Percentiles rank a stretch among this genome's conserved stretches.
Conservation (phyloP, 345 rosid species). For the Pugionium dolabratum region DNA sequence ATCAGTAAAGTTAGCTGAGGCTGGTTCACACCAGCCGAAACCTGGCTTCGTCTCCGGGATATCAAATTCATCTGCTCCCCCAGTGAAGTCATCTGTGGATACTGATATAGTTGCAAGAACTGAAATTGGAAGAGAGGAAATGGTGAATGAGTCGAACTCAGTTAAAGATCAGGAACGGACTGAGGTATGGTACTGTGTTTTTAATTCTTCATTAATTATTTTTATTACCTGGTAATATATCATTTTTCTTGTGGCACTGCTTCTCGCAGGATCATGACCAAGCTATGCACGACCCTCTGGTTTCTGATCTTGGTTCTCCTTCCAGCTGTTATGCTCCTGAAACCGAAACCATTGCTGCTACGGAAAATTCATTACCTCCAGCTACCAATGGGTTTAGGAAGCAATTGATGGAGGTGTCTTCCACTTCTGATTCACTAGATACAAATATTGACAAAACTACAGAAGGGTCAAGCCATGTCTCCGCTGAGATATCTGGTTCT, state of each 20-base stretch:
- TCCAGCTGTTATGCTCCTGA: slow-evolving; percentile 41
- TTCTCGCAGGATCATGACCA: slow-evolving; percentile 29
- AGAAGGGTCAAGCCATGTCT: slow-evolving; percentile 38
- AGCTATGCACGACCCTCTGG: slow-evolving; percentile 29
- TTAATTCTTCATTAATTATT: not conserved
- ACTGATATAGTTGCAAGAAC: slow-evolving; percentile 34
- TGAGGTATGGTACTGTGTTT: slow-evolving; percentile 49
- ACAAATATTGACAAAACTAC: slow-evolving; percentile 33
- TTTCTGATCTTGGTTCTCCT: slow-evolving; percentile 41
- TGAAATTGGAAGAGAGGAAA: slow-evolving; percentile 47
- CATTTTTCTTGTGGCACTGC: slow-evolving; percentile 5
- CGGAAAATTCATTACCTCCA: slow-evolving; percentile 31
- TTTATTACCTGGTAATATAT: slow-evolving; percentile 16
- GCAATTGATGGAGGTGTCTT: slow-evolving; percentile 33
- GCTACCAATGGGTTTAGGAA: slow-evolving; percentile 36
- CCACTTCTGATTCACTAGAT: slow-evolving; percentile 38
- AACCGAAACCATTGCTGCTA: slow-evolving; percentile 37
- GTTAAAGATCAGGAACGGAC: slow-evolving; percentile 55
- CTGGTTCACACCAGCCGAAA: slow-evolving; percentile 41
- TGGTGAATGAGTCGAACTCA: slow-evolving; percentile 54
- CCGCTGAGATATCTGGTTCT: slow-evolving; percentile 45
- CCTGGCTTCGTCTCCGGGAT: slow-evolving; percentile 42
- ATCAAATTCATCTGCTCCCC: slow-evolving; percentile 33
- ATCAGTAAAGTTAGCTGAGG: slow-evolving; percentile 54
- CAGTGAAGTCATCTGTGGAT: slow-evolving; percentile 39